Evolutionary conservation across 495 filamentous ascomycete species (phyloP), one percentile per base, ranked within the genome.

Genomic region (Daldinia vernicosa): DNA sequence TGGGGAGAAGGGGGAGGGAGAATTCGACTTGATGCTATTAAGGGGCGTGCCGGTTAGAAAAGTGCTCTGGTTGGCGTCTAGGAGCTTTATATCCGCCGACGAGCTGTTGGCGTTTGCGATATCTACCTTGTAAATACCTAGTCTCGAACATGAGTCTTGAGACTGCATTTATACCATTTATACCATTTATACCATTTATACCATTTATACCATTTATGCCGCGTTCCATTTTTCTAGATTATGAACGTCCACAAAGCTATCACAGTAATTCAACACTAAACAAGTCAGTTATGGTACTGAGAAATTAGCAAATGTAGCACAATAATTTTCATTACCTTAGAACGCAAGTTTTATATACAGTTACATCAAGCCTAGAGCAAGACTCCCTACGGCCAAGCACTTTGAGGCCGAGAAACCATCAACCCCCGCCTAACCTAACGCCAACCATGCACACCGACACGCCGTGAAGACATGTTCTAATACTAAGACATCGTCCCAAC

Each of bases 391-490:
- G 52, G 70, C 62, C 52, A 39, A 59, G 56, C 55, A 72, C 39
- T 61, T 72, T 61, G 39, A 17, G 60, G 65, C 70, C 50, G 66
- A 60, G 51, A 30, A 63, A 69, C 71, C 57, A 35, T 35, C 57
- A 54, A 53, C 65, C 69, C 53, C 63, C 67, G 51, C 73, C 75
- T 43, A 65, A 66, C 71, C 71, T 64, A 77, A 77, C 75, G 75
- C 75, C 75, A 68, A 70, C 65, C 73, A 74, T 75, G 73, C 70
- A 64, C 70, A 70, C 64, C 69, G 45, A 65, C 50, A 66, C 70
- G 70, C 60, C 70, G 27, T 69, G 32, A 74, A 73, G 56, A 71
- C 67, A 63, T 51, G 72, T 73, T 72, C 63, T 73, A 66, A 59
- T 63, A 70, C 27, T 6, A 39, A 77, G 61, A 66, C 56, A 33